These are phyloP conservation scores for Piper betle DNA, from an alignment of 164 flowering plant species.

Conservation along the genomic window DNA sequence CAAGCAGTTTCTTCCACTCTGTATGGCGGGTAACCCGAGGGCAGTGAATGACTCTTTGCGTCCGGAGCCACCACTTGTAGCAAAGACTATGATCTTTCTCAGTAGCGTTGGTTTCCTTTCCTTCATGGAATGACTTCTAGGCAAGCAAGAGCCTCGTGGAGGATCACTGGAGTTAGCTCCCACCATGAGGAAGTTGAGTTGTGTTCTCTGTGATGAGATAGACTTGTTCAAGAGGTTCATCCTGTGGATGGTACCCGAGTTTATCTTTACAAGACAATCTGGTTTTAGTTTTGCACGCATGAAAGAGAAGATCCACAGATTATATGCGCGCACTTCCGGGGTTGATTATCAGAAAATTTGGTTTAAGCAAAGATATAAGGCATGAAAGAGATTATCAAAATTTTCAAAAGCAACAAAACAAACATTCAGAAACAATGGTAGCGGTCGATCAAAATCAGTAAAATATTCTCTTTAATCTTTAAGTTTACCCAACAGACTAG, in stretches of 20 bases:
- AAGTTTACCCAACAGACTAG: no score
- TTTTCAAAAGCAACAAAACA: no score
- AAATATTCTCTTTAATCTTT: no score
- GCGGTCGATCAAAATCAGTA: no score
- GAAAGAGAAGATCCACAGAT: no score
- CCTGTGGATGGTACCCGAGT: neutral
- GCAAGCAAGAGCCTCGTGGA: neutral
- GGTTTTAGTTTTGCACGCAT: no score
- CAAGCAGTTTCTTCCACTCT: neutral
- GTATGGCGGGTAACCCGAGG: neutral
- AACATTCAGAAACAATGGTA: no score
- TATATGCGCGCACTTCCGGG: no score
- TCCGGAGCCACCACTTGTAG: neutral
- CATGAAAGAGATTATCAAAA: no score
- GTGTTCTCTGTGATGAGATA: slow-evolving; percentile 6
- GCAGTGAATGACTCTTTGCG: neutral
- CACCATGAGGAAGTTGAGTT: slow-evolving; percentile 2
- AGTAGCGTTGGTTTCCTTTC: neutral
- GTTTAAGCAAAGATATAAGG: no score
- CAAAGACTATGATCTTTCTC: no score
- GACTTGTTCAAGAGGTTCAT: slow-evolving; percentile 9
- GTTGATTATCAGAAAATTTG: no score
- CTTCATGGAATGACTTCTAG: neutral
- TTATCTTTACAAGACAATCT: neutral
- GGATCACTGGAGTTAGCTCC: neutral